Conservation (phyloP, 2,329 filamentous ascomycete species). For the Nothomitra cinnamomea region DNA sequence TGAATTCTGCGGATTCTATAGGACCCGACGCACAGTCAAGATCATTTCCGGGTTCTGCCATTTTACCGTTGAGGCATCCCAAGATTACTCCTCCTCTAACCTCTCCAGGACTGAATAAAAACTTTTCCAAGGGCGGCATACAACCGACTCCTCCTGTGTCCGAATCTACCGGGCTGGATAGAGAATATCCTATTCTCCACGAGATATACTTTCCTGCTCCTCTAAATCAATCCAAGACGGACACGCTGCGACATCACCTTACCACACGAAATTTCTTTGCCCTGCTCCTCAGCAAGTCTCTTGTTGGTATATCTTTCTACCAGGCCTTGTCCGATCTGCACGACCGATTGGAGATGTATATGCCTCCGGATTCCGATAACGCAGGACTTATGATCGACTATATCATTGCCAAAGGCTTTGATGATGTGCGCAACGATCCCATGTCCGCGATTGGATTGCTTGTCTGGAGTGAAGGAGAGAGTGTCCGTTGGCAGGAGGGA, state of each 20-base stretch:
- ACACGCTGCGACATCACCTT: constrained; percentile 40
- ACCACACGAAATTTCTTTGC: constrained; percentile 55
- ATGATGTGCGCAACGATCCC: constrained; percentile 45
- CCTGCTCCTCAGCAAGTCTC: constrained; percentile 39
- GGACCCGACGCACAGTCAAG: neutral
- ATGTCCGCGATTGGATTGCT: constrained; percentile 43
- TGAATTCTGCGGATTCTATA: neutral
- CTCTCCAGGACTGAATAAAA: neutral
- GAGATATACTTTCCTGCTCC: constrained; percentile 43
- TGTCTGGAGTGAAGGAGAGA: constrained; percentile 46
- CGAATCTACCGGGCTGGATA: neutral
- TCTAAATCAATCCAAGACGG: constrained; percentile 25
- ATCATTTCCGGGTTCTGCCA: neutral
- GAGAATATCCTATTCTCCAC: constrained; percentile 4
- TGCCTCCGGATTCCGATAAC: constrained; percentile 28
- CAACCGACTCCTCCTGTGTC: constrained; percentile 4
- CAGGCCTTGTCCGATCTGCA: constrained; percentile 48
- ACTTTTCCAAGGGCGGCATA: neutral
- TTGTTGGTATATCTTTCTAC: constrained; percentile 46
- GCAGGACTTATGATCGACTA: constrained; percentile 6
- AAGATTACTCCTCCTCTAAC: neutral
- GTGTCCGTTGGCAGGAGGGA: constrained; percentile 46
- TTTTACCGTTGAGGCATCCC: no score
- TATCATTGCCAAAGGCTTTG: constrained; percentile 27
- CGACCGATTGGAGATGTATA: constrained; percentile 39